Percentiles rank a stretch among this genome's conserved stretches.
Evolutionary conservation across 148 eudicot genomes (phyloP).

Genomic region (Gaultheria prostrata): DNA sequence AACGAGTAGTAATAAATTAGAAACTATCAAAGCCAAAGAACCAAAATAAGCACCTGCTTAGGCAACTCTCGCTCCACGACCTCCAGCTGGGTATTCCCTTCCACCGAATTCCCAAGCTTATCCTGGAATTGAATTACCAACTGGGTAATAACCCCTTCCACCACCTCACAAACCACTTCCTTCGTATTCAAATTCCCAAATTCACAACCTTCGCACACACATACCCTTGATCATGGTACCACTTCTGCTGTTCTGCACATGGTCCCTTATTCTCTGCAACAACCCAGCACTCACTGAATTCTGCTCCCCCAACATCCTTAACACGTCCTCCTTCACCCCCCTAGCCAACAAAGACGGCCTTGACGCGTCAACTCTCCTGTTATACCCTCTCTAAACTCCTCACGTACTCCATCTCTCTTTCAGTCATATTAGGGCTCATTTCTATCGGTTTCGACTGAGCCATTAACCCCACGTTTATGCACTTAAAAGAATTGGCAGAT

Average conservation of each 20-base stretch:
- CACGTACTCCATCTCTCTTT: constrained; percentile 64
- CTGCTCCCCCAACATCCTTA: constrained; percentile 55
- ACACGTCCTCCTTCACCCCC: constrained; percentile 52
- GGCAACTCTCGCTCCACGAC: constrained; percentile 81
- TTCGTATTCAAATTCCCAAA: constrained; percentile 87
- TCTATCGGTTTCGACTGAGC: constrained; percentile 71
- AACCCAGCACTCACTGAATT: constrained; percentile 73
- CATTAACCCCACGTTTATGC: constrained; percentile 93
- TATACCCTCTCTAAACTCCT: constrained; percentile 66
- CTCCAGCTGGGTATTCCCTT: constrained; percentile 69
- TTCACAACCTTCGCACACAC: constrained; percentile 91
- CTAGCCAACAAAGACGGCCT: constrained; percentile 73
- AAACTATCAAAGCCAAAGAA: not conserved
- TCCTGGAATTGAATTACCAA: constrained; percentile 90
- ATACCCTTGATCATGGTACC: constrained; percentile 94
- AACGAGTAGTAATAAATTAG: too few relatives aligned
- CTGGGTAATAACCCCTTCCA: constrained; percentile 93
- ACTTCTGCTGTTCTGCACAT: constrained; percentile 86
- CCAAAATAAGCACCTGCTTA: constrained; percentile 39
- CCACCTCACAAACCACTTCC: constrained; percentile 93
- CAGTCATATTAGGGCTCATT: constrained; percentile 82
- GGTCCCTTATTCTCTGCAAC: constrained; percentile 79
- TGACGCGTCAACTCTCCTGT: constrained; percentile 63
- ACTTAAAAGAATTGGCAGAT: constrained; percentile 59
- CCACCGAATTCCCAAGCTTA: constrained; percentile 93